Evolutionary conservation across 1,284 basidiomycete genomes (phyloP), one percentile per base, ranked within the genome.

Genomic region (Irpex rosettiformis): DNA sequence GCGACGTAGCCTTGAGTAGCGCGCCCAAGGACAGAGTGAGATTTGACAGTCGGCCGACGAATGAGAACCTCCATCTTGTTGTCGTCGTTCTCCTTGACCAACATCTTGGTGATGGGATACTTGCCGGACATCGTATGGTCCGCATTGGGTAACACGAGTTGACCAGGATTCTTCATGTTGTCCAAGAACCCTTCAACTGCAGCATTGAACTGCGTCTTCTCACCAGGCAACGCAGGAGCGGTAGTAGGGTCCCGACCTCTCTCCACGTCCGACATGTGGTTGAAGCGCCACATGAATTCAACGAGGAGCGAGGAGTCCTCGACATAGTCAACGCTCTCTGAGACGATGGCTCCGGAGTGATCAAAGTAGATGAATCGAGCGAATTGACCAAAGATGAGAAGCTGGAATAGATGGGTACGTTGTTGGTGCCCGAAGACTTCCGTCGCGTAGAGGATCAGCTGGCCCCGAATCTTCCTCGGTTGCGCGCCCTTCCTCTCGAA

Each of bases 321-420:
- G 11, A 53, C 59, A 47, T 66, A 69, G 59, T 72, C 60, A 62
- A 73, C 70, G 0, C 55, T 49, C 8, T 61, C 56, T 5, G 68
- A 64, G n/a, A 73, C 69, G 27, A 73, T 58, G 4, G 58, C 64
- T 1, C 69, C 71, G 0, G 69, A 62, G 21, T 67, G 68, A 53
- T 73, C 72, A 64, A 70, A 69, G 8, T 69, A 66, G n/a, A 71
- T 37, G 49, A 73, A 58, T 1, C 72, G 66, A 3, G 65, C 68
- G 49, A 47, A 56, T 0, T 57, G 56, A 3, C 66, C 64, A 25
- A 49, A 57, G 4, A 74, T 59, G 43, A 65, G 63, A 25, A 71
- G 49, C 1, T 69, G 62, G 58, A 72, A 73, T n/a, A 65, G 10
- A 55, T 49, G 61, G 18, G 33, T 25, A n/a, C 54, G 58, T 10